Conservation (phyloP, 441 rosid species). For the Theobroma grandiflorum region DNA sequence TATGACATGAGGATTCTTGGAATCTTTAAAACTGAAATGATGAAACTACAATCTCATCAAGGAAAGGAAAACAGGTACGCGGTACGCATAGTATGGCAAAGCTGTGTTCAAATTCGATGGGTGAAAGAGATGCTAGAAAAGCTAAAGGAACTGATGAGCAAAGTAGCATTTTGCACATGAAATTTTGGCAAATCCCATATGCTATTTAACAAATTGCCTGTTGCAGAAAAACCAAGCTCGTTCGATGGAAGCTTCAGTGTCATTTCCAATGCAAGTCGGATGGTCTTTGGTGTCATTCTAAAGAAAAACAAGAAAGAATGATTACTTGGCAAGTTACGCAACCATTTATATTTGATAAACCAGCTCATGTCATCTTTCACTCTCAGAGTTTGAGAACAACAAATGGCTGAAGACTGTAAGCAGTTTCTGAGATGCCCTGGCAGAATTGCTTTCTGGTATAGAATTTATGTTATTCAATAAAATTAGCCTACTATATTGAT, state of each 20-base stretch:
- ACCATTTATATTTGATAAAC: background rate
- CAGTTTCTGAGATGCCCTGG: conserved; percentile 1
- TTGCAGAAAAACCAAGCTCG: background rate
- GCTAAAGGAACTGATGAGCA: background rate
- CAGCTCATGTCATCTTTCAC: background rate
- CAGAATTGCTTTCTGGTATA: background rate
- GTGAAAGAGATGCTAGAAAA: background rate
- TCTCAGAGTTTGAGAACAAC: background rate
- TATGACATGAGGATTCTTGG: background rate
- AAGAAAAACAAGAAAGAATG: background rate
- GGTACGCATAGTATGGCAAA: background rate
- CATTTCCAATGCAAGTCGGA: background rate
- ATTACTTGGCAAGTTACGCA: background rate
- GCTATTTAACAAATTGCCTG: background rate
- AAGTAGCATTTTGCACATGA: background rate
- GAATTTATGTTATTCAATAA: conserved; percentile 14
- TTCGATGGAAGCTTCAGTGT: conserved; percentile 16
- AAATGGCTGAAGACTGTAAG: conserved; percentile 10
- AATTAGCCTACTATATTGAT: background rate
- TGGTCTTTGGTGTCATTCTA: background rate
- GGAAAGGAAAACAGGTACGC: background rate
- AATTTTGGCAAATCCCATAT: background rate
- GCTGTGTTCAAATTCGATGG: background rate
- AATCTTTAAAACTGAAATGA: background rate
- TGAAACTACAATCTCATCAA: background rate